A percentile compares a stretch with the other conserved stretches of the same genome.
Evolutionary conservation across 345 rosid genomes (phyloP).

Genomic region (Nephelium lappaceum): DNA sequence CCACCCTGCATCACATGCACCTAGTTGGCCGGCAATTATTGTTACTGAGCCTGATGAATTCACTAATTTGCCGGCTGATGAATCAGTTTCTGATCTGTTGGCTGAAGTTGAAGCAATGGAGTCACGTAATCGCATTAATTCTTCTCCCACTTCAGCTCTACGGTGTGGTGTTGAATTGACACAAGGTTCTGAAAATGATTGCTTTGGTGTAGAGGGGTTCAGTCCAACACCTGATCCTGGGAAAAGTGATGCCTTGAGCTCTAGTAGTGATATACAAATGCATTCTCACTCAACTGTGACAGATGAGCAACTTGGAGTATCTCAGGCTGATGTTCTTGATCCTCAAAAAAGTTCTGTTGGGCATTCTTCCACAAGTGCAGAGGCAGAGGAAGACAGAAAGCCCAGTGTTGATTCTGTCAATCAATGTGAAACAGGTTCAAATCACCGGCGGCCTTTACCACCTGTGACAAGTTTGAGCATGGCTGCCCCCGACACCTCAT

Average conservation of each 20-base stretch:
- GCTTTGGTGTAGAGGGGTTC: conserved; percentile 67
- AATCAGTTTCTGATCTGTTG: conserved; percentile 95
- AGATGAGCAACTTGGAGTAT: conserved; percentile 30
- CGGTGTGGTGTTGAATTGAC: conserved; percentile 49
- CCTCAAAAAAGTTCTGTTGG: conserved; percentile 43
- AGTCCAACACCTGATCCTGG: conserved; percentile 63
- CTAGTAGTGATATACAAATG: conserved; percentile 61
- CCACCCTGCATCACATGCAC: conserved; percentile 44
- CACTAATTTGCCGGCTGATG: conserved; percentile 64
- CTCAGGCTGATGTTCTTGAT: conserved; percentile 37
- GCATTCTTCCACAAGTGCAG: conserved; percentile 47
- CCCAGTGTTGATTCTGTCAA: conserved; percentile 47
- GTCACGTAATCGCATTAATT: conserved; percentile 58
- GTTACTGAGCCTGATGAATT: conserved; percentile 68
- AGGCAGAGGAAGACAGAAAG: conserved; percentile 43
- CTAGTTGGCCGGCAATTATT: conserved; percentile 72
- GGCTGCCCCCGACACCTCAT: conserved; percentile 31
- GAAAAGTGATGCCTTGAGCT: conserved; percentile 74
- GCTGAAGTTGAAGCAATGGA: conserved; percentile 99
- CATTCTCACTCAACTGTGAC: conserved; percentile 46
- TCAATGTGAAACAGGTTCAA: conserved; percentile 52
- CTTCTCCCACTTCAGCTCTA: conserved; percentile 76
- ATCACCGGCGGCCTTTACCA: conserved; percentile 48
- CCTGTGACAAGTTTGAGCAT: conserved; percentile 38
- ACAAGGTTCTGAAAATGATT: conserved; percentile 67